A percentile compares a stretch with the other conserved stretches of the same genome.
These are phyloP conservation scores for Closterium sp. DNA, from an alignment of 139 green algal genomes.

Conservation along the genomic window DNA sequence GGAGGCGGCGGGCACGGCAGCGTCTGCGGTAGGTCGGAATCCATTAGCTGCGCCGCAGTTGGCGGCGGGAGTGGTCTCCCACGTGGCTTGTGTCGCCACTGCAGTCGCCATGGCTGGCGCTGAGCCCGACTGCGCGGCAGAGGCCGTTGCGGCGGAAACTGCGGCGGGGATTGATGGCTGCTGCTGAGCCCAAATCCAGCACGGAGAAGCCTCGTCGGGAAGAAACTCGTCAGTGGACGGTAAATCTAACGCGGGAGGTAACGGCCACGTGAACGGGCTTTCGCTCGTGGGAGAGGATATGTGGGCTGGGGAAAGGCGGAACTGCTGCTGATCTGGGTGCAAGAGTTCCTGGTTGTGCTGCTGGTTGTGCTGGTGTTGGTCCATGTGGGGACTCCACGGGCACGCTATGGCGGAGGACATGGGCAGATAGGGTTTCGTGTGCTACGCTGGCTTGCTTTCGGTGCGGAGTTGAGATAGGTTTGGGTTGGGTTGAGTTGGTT, in stretches of 20 bases:
- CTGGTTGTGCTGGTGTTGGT: background rate
- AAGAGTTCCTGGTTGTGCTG: background rate
- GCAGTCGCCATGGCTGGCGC: background rate
- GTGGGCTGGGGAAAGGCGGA: background rate
- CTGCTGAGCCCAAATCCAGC: background rate
- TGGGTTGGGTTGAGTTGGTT: background rate
- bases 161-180: background rate
- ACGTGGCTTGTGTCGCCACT: background rate
- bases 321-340: background rate
- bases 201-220: background rate
- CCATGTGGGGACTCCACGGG: background rate
- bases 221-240: background rate
- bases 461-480: background rate
- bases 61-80: background rate
- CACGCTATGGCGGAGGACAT: background rate
- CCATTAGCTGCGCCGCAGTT: background rate
- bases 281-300: background rate
- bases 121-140: background rate
- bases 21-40: background rate
- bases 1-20: background rate
- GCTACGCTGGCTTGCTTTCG: background rate
- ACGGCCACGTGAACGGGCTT: background rate
- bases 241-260: background rate
- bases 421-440: background rate
- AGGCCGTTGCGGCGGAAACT: too few species aligned